Conservation (phyloP, 2,329 filamentous ascomycete species). For the Neophaeococcomyces mojaviensis region DNA sequence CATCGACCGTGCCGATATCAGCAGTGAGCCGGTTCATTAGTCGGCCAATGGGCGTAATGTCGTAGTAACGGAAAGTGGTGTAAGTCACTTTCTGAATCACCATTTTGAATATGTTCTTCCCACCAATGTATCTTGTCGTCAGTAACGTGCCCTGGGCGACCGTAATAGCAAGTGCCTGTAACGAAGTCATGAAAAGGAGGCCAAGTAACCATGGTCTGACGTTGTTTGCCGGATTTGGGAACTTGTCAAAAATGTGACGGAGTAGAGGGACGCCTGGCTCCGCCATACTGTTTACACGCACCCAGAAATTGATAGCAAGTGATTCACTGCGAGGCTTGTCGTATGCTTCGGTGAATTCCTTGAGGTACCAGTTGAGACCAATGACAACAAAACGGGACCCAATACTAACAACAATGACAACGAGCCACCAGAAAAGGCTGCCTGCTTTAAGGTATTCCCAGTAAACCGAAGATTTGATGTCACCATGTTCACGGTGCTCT, state of each 20-base stretch:
- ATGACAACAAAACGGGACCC: slow-evolving; percentile 57
- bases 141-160: slow-evolving; percentile 61
- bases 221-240: slow-evolving; percentile 61
- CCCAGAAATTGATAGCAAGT: slow-evolving; percentile 19
- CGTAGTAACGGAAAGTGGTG: slow-evolving; percentile 84
- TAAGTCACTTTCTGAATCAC: slow-evolving; percentile 67
- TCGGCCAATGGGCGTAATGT: slow-evolving; percentile 78
- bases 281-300: slow-evolving; percentile 17
- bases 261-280: slow-evolving; percentile 22
- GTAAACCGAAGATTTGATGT: slow-evolving; percentile 68
- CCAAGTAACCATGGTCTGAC: slow-evolving; percentile 67
- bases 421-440: slow-evolving; percentile 64
- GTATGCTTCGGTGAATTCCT: slow-evolving; percentile 79
- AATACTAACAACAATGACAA: slow-evolving; percentile 48
- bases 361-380: slow-evolving; percentile 70
- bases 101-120: slow-evolving; percentile 64
- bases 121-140: slow-evolving; percentile 71
- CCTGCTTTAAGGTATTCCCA: slow-evolving; percentile 81
- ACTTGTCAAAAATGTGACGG: slow-evolving; percentile 36
- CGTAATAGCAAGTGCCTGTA: slow-evolving; percentile 53
- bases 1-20: slow-evolving; percentile 83
- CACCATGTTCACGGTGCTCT: slow-evolving; percentile 65
- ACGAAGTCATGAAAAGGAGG: slow-evolving; percentile 59
- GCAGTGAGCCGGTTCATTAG: slow-evolving; percentile 89
- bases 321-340: slow-evolving; percentile 23